A percentile compares a stretch with the other conserved stretches of the same genome.
Conservation (phyloP, 2,329 filamentous ascomycete species). For the Exophiala mesophila region DNA sequence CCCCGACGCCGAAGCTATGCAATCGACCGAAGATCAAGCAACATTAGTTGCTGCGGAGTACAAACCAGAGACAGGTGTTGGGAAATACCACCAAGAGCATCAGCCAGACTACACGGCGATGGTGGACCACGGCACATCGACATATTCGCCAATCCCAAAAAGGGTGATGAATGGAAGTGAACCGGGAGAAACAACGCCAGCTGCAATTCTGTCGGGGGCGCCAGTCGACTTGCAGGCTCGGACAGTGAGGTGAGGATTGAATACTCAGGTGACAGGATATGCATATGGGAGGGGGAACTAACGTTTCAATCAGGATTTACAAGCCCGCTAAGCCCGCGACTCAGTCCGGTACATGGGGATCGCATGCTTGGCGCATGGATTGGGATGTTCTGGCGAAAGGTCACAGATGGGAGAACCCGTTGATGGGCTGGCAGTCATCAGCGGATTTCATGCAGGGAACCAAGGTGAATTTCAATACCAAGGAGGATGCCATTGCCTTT, state of each 20-base stretch:
- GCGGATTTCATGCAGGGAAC: constrained; percentile 94
- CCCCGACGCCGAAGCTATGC: constrained; percentile 36
- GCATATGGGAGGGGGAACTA: neutral
- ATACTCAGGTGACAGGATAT: constrained; percentile 19
- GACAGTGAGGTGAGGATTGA: constrained; percentile 70
- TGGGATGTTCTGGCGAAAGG: constrained; percentile 93
- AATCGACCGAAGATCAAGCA: constrained; percentile 35
- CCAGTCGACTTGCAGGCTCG: constrained; percentile 90
- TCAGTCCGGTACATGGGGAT: constrained; percentile 84
- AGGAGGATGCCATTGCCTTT: constrained; percentile 91
- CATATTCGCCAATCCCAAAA: constrained; percentile 86
- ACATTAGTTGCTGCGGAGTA: constrained; percentile 40
- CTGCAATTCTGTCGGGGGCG: constrained; percentile 83
- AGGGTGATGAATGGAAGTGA: constrained; percentile 88
- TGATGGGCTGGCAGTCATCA: constrained; percentile 98
- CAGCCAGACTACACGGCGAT: constrained; percentile 76
- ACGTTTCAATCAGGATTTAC: constrained; percentile 78
- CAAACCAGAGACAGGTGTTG: constrained; percentile 43
- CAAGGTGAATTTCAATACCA: constrained; percentile 80
- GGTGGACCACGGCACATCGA: constrained; percentile 82
- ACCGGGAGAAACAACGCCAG: constrained; percentile 66
- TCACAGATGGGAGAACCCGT: constrained; percentile 94
- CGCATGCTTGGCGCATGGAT: constrained; percentile 91
- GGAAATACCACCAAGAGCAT: constrained; percentile 55
- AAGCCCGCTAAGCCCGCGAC: constrained; percentile 89